These are phyloP conservation scores for Globisporangium heterothallicum DNA, from an alignment of 352 stramenopile genomes.

Conservation along the genomic window DNA sequence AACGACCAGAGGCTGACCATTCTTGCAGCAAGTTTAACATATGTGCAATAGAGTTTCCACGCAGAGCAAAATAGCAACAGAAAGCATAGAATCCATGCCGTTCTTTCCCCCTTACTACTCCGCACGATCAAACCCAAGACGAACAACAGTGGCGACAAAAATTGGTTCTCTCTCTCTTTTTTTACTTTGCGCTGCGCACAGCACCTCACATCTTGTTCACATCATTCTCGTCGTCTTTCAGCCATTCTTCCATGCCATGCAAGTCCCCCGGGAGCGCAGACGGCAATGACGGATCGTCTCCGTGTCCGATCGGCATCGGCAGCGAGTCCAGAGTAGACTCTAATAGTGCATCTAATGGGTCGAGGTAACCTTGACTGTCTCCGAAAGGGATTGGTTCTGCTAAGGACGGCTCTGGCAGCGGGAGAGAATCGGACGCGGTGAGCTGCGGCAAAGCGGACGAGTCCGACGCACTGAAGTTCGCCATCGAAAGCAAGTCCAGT, in stretches of 20 bases:
- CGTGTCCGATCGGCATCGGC: slow-evolving; percentile 69
- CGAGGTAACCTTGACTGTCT: slow-evolving; percentile 29
- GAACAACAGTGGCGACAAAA: neutral
- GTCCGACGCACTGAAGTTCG: slow-evolving; percentile 34
- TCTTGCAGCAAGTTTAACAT: slow-evolving; percentile 3
- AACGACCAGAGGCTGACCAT: slow-evolving; percentile 8
- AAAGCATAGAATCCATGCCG: neutral
- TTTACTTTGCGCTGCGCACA: neutral
- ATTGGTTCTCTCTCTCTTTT: neutral
- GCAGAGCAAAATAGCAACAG: neutral
- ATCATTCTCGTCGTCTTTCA: slow-evolving; percentile 47
- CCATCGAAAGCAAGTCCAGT: slow-evolving; percentile 70
- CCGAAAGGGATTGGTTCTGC: slow-evolving; percentile 41
- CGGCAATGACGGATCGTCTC: slow-evolving; percentile 31
- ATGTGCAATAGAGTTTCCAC: slow-evolving; percentile 12
- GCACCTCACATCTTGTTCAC: slow-evolving; percentile 1
- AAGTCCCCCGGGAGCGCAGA: slow-evolving; percentile 59
- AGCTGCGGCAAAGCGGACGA: slow-evolving; percentile 12
- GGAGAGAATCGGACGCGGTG: slow-evolving; percentile 2
- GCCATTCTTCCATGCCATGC: slow-evolving; percentile 75
- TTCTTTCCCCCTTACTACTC: neutral
- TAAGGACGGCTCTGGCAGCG: slow-evolving; percentile 4
- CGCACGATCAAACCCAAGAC: slow-evolving; percentile 2
- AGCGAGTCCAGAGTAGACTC: slow-evolving; percentile 44
- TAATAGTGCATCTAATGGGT: slow-evolving; percentile 52